Conservation (phyloP, 139 green algal genomes). For the Chlorella sp. region DNA sequence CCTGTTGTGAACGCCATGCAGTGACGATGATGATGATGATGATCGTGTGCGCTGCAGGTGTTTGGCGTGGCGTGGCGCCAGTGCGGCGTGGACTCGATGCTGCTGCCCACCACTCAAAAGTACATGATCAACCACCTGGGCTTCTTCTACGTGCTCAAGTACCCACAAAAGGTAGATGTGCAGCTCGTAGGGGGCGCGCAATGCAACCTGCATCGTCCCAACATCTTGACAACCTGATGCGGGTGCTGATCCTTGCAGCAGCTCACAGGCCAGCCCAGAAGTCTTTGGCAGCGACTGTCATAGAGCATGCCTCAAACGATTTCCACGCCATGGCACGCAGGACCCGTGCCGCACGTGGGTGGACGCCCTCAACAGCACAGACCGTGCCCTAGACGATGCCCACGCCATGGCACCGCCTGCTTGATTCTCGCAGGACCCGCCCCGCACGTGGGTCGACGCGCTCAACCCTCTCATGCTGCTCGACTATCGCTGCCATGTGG, state of each 20-base stretch:
- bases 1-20: too few relatives aligned
- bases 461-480: conserved; percentile 24
- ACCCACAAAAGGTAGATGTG: conserved; percentile 29
- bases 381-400: too few relatives aligned
- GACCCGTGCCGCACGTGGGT: conserved; percentile 9
- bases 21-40: too few relatives aligned
- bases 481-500: conserved; percentile 47
- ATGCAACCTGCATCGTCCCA: background rate
- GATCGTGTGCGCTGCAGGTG: conserved; percentile 33
- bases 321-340: too few relatives aligned
- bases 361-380: conserved; percentile 6
- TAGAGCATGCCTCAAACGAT: too few relatives aligned
- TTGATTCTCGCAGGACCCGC: conserved; percentile 15
- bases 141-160: conserved; percentile 46
- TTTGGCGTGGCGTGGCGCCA: conserved; percentile 27
- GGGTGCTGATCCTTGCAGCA: background rate
- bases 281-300: background rate
- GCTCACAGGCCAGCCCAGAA: background rate
- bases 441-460: conserved; percentile 6
- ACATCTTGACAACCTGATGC: background rate
- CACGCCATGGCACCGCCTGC: background rate
- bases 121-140: conserved; percentile 46
- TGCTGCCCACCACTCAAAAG: conserved; percentile 44
- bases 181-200: background rate
- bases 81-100: conserved; percentile 38